Base-by-base conservation (phyloP, 331 rosid genomes). In the Ulmus americana region DNA sequence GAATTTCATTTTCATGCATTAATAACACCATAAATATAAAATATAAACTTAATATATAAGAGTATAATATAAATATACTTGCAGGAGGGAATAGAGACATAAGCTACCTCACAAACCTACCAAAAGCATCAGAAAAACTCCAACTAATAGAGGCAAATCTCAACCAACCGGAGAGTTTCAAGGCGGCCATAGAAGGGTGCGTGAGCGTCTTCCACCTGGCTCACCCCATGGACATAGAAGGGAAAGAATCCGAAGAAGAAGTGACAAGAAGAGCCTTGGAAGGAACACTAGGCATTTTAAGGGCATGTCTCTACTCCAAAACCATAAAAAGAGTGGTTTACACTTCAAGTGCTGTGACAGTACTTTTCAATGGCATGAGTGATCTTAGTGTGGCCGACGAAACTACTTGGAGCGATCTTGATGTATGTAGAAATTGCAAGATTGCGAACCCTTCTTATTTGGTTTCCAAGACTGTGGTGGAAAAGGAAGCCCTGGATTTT, bases 141-240 rank as follows among this genome's bases (percentile, higher is more conserved):
- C 61, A 72, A 39, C 14, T 89, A 12, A 65, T 82, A 74, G 61
- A 61, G 1, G 96, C 95, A 41, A 86, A 89, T 79, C 91, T 89
- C 4, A 65, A 62, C 71, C 55, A 69, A 6, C 87, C 91, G 0
- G 84, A 86, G 54, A 86, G 89, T 52, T 89, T 80, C 71, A 62
- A 10, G n/a, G 63, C 59, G 3, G 83, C 95, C 66, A 75, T 89
- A 38, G 81, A 79, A 75, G 96, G 96, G 11, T 89, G 95, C 59
- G 13, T 42, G 2, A 87, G 89, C 3, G 79, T 89, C 14, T 83
- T 86, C 64, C 96, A 80, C 63, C 40, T 80, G 0, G 86, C 90
- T 0, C 45, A 76, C 8, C 84, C 87, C 3, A 3, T 86, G 3
- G 85, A 84, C 18, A 28, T 44, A 0, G 68, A 38, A 8, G 59